Base-by-base conservation (phyloP, 495 filamentous ascomycete species). In the Wilcoxina mikolae region DNA sequence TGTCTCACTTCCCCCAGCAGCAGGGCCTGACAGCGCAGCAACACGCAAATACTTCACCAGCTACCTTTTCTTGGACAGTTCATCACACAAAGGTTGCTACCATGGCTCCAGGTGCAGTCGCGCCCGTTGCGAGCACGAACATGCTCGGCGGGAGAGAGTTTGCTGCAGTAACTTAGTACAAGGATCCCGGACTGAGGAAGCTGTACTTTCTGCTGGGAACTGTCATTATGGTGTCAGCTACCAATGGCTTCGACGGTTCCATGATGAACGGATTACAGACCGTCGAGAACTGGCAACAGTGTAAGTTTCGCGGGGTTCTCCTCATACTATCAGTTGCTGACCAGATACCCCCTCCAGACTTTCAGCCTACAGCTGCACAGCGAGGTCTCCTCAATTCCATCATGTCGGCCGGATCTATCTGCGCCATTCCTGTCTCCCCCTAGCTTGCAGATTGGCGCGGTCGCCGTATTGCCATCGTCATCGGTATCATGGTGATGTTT, bases 361-460 rank as follows among this genome's bases (percentile, higher is more conserved):
- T 60, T 39, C 33, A 78, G 56, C 81, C 81, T 0, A 41, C 59
- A 15, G 75, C 74, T 3, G 68, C 71, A 1, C 67, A 69, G 51
- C 74, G 80, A 23, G 81, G 81, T 66, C 73, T 85, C 35, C 74
- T 86, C 9, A 76, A 73, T 49, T 77, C 78, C n/a, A 73, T 83
- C 61, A 80, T 83, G 73, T 77, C 79, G 58, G 76, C 83, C 54
- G 81, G 81, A 55, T 77, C 73, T 52, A 72, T 85, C 57, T 70
- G 69, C 38, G 79, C 79, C 24, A 78, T 83, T 46, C 81, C 80
- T 27, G 62, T 81, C 7, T 80, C 82, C 4, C 81, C 81, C 10
- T 70, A 77, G 56, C 62, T 80, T 45, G 76, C 79, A 38, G 80
- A 84, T 69, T 69, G 74, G 53, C 65, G 76, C 45, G 81, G 81